These are phyloP conservation scores for Taphrina betulina DNA, from an alignment of 1,139 yeast species.

Conservation along the genomic window DNA sequence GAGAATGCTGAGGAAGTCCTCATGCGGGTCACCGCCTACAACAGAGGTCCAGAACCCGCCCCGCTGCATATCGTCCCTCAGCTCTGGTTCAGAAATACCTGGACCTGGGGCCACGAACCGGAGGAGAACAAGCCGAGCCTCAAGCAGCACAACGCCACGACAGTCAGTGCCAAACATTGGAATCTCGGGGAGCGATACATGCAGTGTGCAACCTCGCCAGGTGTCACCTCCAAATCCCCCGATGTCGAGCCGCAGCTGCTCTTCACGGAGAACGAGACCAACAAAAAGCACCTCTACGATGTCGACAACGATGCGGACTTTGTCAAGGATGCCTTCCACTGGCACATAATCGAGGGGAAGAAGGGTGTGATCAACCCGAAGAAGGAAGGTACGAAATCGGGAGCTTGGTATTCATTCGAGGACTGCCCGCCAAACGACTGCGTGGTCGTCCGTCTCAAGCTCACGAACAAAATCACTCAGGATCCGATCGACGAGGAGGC, in stretches of 20 bases:
- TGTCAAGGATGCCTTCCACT: conserved; percentile 92
- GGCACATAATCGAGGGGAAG: conserved; percentile 64
- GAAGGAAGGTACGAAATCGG: conserved; percentile 67
- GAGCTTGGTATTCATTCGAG: conserved; percentile 80
- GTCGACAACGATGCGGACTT: conserved; percentile 57
- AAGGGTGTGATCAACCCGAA: conserved; percentile 67
- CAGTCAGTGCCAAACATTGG: conserved; percentile 64
- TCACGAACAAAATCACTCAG: conserved; percentile 48
- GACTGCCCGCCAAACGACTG: conserved; percentile 87
- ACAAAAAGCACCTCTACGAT: conserved; percentile 63
- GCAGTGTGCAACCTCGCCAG: conserved; percentile 88
- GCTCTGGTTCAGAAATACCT: conserved; percentile 80
- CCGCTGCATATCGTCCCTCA: conserved; percentile 88
- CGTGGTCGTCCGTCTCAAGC: conserved; percentile 80
- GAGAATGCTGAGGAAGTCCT: conserved; percentile 76
- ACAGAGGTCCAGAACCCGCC: conserved; percentile 78
- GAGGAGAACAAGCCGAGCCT: conserved; percentile 57
- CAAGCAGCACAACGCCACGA: conserved; percentile 48
- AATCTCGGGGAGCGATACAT: conserved; percentile 71
- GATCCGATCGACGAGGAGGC: conserved; percentile 64
- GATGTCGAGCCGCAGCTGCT: conserved; percentile 68
- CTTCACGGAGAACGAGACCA: conserved; percentile 89
- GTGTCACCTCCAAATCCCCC: conserved; percentile 50
- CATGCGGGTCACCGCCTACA: conserved; percentile 86
- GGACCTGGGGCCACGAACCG: conserved; percentile 80